Conservation (phyloP, 768 basidiomycete species). For the Tubosaeta sp. region DNA sequence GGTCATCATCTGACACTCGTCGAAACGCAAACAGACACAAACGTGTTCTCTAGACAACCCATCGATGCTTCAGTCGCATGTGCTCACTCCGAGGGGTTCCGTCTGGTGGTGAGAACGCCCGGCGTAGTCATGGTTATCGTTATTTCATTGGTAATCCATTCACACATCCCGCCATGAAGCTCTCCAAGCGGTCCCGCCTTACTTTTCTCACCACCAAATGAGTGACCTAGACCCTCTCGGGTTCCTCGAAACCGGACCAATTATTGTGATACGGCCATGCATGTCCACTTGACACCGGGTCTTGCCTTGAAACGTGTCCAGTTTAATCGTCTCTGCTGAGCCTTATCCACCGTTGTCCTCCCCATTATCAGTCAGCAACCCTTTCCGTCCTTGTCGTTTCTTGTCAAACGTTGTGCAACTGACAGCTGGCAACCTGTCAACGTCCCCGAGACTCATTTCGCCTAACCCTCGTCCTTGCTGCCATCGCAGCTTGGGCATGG, state of each 20-base stretch:
- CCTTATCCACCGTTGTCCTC: constrained; percentile 3
- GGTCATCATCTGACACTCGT: not conserved
- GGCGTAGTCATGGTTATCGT: not conserved
- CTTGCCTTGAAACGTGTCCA: constrained; percentile 17
- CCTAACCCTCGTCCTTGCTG: not conserved
- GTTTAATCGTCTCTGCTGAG: not conserved
- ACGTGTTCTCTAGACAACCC: not conserved
- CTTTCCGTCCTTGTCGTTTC: not conserved
- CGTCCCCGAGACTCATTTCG: not conserved
- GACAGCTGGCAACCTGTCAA: not conserved
- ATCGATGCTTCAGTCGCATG: not conserved
- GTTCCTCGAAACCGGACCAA: not conserved
- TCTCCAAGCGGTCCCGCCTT: no score
- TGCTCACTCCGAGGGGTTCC: no score
- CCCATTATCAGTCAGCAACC: not conserved
- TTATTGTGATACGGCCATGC: constrained; percentile 3
- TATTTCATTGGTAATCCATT: not conserved
- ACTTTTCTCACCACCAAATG: not conserved
- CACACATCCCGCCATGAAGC: not conserved
- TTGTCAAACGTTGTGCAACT: not conserved
- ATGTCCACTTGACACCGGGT: constrained; percentile 6
- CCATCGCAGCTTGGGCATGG: not conserved
- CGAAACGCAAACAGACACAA: not conserved
- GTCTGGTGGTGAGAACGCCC: no score
- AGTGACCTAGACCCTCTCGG: not conserved